A percentile compares a stretch with the other conserved stretches of the same genome.
Evolutionary conservation across 78 protist genomes (phyloP).

Genomic region (Dictyostelium capitatum): DNA sequence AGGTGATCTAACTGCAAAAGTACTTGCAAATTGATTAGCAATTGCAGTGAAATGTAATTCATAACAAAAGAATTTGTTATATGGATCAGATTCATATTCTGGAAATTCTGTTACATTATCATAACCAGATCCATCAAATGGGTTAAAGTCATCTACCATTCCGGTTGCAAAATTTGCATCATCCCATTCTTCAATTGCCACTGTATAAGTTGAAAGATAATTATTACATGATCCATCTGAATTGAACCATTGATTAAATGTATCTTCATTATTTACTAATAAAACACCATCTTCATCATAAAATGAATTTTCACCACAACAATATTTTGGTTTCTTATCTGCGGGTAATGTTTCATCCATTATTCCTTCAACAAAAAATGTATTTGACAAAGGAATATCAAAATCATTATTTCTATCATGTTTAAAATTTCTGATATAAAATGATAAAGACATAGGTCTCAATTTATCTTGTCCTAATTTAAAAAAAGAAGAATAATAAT

Average conservation of each 20-base stretch:
- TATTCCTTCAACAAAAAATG: background rate
- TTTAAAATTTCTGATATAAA: conserved; percentile 40
- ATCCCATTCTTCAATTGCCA: background rate
- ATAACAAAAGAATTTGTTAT: background rate
- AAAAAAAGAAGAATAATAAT: too few species aligned
- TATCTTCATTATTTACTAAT: background rate
- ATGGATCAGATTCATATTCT: conserved; percentile 3
- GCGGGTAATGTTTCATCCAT: background rate
- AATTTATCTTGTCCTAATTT: too few species aligned
- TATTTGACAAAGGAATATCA: background rate
- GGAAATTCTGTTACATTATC: background rate
- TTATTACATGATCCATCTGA: background rate
- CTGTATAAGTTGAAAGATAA: background rate
- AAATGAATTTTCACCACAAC: background rate
- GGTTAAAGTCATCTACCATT: too few species aligned
- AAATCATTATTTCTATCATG: background rate
- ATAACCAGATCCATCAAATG: background rate
- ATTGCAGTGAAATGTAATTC: conserved; percentile 15
- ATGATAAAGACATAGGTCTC: too few species aligned
- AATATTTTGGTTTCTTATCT: conserved; percentile 5
- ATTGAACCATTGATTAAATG: conserved; percentile 21
- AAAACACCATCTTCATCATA: background rate
- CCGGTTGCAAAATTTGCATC: background rate
- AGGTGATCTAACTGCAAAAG: too few species aligned
- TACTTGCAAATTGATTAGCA: too few species aligned